These are phyloP conservation scores for Aethionema arabicum DNA, from an alignment of 345 rosid genomes.

Conservation along the genomic window DNA sequence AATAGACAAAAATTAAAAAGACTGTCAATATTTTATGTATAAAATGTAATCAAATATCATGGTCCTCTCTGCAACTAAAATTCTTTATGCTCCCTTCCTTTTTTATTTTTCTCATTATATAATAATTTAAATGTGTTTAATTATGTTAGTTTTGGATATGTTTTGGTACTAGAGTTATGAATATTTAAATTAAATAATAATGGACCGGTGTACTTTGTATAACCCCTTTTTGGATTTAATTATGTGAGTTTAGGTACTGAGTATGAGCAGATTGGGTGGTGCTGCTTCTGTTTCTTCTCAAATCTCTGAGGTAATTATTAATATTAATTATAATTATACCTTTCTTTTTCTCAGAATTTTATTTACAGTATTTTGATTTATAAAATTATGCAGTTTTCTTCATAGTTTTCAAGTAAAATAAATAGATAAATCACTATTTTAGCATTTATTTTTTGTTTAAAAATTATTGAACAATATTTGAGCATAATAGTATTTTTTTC, in stretches of 20 bases:
- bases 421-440: no score
- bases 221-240: not conserved
- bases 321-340: no score
- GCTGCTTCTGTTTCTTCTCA: slow-evolving; percentile 87
- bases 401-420: no score
- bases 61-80: slow-evolving; percentile 1
- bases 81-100: slow-evolving; percentile 2
- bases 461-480: no score
- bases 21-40: not conserved
- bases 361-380: no score
- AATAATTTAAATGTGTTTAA: not conserved
- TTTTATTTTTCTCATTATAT: not conserved
- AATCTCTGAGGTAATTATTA: slow-evolving; percentile 64
- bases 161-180: no score
- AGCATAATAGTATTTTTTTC: no score
- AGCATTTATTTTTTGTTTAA: no score
- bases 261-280: slow-evolving; percentile 96
- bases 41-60: slow-evolving; percentile 12
- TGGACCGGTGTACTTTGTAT: no score
- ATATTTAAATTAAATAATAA: no score
- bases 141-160: no score
- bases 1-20: slow-evolving; percentile 18
- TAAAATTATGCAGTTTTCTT: no score
- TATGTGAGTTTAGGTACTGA: slow-evolving; percentile 60
- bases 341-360: not conserved